These are phyloP conservation scores for Podospora fimiseda DNA, from an alignment of 495 filamentous ascomycete species.

Conservation along the genomic window DNA sequence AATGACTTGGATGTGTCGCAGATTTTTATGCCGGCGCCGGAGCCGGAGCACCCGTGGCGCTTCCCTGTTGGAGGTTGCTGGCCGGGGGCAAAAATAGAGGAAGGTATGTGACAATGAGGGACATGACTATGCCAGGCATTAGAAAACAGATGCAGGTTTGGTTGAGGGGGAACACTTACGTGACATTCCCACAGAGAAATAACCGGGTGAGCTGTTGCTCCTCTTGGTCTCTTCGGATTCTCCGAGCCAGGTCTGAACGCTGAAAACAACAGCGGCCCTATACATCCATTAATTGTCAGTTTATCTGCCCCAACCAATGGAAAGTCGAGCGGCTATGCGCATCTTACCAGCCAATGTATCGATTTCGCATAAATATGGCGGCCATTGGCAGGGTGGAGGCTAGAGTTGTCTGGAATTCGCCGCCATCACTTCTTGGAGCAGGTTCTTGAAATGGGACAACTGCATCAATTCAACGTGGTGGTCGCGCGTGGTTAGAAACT, in stretches of 20 bases:
- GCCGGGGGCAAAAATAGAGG: constrained; percentile 72
- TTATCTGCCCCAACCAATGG: background rate
- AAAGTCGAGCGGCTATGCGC: background rate
- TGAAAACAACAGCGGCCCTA: constrained; percentile 79
- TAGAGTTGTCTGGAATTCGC: constrained; percentile 58
- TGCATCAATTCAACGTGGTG: constrained; percentile 23
- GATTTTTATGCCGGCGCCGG: constrained; percentile 28
- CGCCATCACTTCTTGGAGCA: constrained; percentile 35
- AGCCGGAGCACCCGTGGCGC: constrained; percentile 37
- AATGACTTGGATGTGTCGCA: background rate
- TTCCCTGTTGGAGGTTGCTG: constrained; percentile 22
- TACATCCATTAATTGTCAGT: background rate
- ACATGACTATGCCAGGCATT: too few relatives aligned
- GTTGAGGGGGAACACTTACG: constrained; percentile 49
- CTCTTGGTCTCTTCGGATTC: constrained; percentile 72
- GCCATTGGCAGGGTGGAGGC: constrained; percentile 87
- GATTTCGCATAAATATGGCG: constrained; percentile 86
- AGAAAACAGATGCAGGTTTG: background rate
- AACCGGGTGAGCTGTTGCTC: constrained; percentile 63
- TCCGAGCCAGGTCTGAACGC: constrained; percentile 78
- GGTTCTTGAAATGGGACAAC: constrained; percentile 49
- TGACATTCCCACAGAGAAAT: constrained; percentile 80
- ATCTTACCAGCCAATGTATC: constrained; percentile 78
- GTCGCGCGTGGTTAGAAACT: background rate
- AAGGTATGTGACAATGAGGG: constrained; percentile 74